phyloP scores from a whole-genome alignment of 768 basidiomycete species.

The Strobilomyces dryophilus region DNA sequence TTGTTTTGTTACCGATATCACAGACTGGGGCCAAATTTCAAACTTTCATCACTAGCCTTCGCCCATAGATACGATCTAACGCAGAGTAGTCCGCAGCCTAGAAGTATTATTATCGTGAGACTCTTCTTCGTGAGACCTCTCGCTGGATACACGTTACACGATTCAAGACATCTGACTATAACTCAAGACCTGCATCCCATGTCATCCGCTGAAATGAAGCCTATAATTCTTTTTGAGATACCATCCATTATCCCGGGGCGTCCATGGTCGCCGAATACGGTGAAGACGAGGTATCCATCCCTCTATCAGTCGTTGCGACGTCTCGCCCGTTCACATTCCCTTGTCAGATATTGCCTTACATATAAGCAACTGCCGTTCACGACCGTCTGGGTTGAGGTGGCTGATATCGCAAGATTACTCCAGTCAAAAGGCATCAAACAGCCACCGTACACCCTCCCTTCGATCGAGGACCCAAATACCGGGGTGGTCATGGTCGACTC shows the following conservation, averaged over 20 bases:
- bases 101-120: too few species aligned
- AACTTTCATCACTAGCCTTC: too few species aligned
- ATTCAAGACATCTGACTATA: not conserved
- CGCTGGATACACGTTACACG: too few species aligned
- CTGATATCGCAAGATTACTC: constrained; percentile 39
- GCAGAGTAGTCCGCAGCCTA: too few species aligned
- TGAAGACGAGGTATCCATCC: constrained; percentile 14
- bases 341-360: constrained; percentile 12
- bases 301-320: too few species aligned
- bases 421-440: constrained; percentile 24
- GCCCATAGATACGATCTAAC: too few species aligned
- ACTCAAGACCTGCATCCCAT: not conserved
- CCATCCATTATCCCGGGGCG: constrained; percentile 23
- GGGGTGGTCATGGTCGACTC: constrained; percentile 40
- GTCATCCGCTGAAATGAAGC: constrained; percentile 10
- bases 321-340: not conserved
- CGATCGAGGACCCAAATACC: constrained; percentile 45
- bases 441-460: constrained; percentile 41
- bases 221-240: constrained; percentile 36
- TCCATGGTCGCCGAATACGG: constrained; percentile 36
- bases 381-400: constrained; percentile 30
- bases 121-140: too few species aligned
- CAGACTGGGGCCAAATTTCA: too few species aligned
- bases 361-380: constrained; percentile 13
- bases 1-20: not conserved